Evolutionary conservation across 495 filamentous ascomycete species (phyloP).

Genomic region (Podospora sp.): DNA sequence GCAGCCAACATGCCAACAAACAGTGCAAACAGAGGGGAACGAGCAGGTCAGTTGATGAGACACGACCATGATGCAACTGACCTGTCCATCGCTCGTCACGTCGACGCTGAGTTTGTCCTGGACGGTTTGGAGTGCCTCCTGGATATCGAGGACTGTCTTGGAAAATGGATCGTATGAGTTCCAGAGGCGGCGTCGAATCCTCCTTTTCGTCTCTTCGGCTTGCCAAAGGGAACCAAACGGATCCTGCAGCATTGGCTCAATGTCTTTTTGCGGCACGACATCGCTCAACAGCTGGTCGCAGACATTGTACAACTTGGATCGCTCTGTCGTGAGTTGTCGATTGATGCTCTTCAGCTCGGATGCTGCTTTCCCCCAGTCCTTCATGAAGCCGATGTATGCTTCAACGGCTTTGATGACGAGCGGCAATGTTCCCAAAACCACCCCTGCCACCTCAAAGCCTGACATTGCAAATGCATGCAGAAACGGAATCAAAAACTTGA

Average conservation of each 20-base stretch:
- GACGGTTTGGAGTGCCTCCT: neutral
- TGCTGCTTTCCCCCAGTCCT: slow-evolving; percentile 4
- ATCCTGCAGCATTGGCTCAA: slow-evolving; percentile 6
- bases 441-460: slow-evolving; percentile 7
- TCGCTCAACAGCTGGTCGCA: slow-evolving; percentile 7
- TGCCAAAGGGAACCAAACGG: slow-evolving; percentile 8
- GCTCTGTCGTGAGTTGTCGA: slow-evolving; percentile 9
- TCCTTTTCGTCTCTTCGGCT: slow-evolving; percentile 3
- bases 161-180: slow-evolving; percentile 5
- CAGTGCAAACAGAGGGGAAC: neutral
- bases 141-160: neutral
- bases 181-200: slow-evolving; percentile 7
- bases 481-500: no score
- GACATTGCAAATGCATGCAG: no score
- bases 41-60: no score
- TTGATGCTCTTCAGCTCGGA: slow-evolving; percentile 10
- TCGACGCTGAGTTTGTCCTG: slow-evolving; percentile 4
- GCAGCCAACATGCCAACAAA: no score
- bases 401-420: slow-evolving; percentile 9
- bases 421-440: slow-evolving; percentile 1
- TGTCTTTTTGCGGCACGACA: slow-evolving; percentile 6
- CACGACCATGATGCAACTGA: no score
- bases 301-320: slow-evolving; percentile 7
- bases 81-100: slow-evolving; percentile 3
- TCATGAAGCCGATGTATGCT: slow-evolving; percentile 6